phyloP scores from a whole-genome alignment of 306 rosid genomes.

The Herpetospermum pedunculosum region DNA sequence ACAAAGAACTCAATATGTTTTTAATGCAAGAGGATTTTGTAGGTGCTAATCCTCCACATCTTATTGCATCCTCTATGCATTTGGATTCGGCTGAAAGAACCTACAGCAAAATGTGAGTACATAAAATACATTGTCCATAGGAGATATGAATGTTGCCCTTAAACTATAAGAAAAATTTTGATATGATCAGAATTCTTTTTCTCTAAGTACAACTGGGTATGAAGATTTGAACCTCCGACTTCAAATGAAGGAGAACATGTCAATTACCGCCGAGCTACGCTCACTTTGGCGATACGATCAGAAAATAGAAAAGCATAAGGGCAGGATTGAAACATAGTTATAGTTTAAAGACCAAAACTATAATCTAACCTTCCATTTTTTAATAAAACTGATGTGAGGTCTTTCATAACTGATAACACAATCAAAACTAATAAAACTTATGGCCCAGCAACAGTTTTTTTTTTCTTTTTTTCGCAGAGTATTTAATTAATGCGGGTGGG shows the following conservation, averaged over 20 bases:
- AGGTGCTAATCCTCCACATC: constrained; percentile 84
- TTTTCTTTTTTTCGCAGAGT: no score
- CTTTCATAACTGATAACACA: not conserved
- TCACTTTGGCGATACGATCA: no score
- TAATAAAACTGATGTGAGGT: not conserved
- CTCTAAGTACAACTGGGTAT: no score
- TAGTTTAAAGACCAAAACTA: not conserved
- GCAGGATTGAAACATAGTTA: not conserved
- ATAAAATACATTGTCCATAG: not conserved
- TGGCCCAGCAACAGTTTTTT: not conserved
- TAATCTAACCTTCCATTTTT: not conserved
- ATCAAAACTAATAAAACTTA: not conserved
- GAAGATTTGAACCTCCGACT: no score
- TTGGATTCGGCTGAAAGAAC: constrained; percentile 51
- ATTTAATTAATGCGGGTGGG: no score
- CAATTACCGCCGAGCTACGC: no score
- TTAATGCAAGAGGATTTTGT: constrained; percentile 70
- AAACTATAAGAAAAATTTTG: no score
- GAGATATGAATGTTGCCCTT: not conserved
- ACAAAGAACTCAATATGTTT: constrained; percentile 48
- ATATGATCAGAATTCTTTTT: no score
- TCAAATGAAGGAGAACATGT: no score
- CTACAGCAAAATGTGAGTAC: constrained; percentile 22
- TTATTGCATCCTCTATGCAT: constrained; percentile 59
- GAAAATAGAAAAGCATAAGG: not conserved